Evolutionary conservation across 192 early-diverging fungal genomes (phyloP), one percentile per base, ranked within the genome.

Genomic region (Paraglomus brasilianum): DNA sequence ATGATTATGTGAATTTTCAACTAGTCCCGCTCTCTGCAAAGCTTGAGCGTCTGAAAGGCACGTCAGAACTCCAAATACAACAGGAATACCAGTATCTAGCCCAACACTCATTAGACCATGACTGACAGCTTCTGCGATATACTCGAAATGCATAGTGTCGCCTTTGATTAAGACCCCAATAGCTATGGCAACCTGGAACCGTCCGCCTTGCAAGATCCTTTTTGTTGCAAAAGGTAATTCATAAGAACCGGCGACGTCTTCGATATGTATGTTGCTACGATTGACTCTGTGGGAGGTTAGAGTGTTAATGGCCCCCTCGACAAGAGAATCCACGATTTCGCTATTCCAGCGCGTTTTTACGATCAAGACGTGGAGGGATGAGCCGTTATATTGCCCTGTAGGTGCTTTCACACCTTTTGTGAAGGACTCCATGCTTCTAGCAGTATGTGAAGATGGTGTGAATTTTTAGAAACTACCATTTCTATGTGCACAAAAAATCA

Each of bases 161-260:
- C 97, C 97, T 88, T 98, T 99, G 86, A 99, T 98, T 53, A 99
- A 86, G 19, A 99, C 93, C 40, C 97, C 97, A 75, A 99, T 90
- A 64, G 90, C 90, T 66, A 99, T 94, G 7, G 85, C 92, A 1
- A 92, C 96, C 74, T 98, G 92, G 74, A 91, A 98, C 6, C 2
- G 38, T 7, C 0, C 15, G 2, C 57, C 10, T 77, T 75, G 47
- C 69, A 97, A 83, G 30, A 96, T 85, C 30, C 79, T 75, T 75
- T 90, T 84, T 49, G 92, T 86, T 1, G 93, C 95, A 74, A 91
- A 93, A 2, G 97, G 97, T 10, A 99, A 84, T 79, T 99, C 97
- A 72, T 91, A 99, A 3, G 95, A 85, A 15, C 97, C 97, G 5
- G 96, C 88, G 0, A 99, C 96, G 40, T 85, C 82, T 53, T 87